Conservation (phyloP, 2,329 filamentous ascomycete genomes). For the Verticillium klebahnii region DNA sequence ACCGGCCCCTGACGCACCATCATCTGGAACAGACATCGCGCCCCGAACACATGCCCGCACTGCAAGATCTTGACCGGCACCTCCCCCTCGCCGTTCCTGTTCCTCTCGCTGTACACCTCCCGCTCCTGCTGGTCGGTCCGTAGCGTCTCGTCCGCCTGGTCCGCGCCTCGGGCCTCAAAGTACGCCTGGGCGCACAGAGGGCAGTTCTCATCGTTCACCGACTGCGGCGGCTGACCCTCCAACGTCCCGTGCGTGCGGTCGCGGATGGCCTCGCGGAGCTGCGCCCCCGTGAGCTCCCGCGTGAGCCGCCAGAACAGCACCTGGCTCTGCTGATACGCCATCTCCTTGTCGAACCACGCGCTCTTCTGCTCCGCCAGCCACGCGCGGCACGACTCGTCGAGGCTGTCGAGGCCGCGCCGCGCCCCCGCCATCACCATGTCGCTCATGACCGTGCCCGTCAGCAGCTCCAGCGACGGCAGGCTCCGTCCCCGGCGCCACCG, state of each 20-base stretch:
- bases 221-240: too few relatives aligned
- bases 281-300: neutral
- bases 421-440: neutral
- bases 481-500: neutral
- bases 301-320: neutral
- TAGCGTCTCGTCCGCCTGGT: neutral
- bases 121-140: neutral
- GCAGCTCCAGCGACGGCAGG: neutral
- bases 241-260: neutral
- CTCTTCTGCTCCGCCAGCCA: neutral
- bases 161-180: neutral
- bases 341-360: neutral
- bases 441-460: neutral
- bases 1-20: neutral
- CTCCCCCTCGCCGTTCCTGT: neutral
- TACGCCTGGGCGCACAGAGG: neutral
- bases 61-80: neutral
- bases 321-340: neutral
- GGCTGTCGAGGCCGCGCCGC: neutral
- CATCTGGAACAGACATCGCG: neutral
- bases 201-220: neutral
- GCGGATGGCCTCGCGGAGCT: neutral
- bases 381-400: neutral
- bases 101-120: neutral
- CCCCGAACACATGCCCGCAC: conserved; percentile 1